Percentiles rank a stretch among this genome's conserved stretches.
Evolutionary conservation across 768 basidiomycete genomes (phyloP).

Genomic region (Suillus americanus): DNA sequence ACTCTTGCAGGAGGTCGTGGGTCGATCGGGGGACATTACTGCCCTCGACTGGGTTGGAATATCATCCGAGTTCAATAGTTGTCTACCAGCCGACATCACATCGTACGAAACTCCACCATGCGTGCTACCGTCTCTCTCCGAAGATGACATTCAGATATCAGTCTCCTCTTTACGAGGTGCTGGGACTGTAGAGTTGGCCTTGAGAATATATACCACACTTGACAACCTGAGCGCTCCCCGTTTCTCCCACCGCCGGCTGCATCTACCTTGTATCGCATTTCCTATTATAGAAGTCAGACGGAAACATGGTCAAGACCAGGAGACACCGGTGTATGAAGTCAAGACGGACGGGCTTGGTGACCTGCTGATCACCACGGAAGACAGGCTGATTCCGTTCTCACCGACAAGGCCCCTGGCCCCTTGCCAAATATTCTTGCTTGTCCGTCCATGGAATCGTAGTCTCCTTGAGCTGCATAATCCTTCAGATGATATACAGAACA

Average conservation of each 20-base stretch:
- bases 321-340: background rate
- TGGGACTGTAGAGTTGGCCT: background rate
- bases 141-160: background rate
- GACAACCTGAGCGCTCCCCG: background rate
- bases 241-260: background rate
- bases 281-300: background rate
- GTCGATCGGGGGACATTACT: conserved; percentile 1
- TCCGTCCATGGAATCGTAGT: background rate
- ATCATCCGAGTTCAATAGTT: background rate
- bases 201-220: background rate
- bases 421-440: background rate
- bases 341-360: background rate
- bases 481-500: background rate
- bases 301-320: background rate
- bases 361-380: background rate
- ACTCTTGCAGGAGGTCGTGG: conserved; percentile 3
- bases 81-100: background rate
- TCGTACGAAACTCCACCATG: background rate
- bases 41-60: conserved; percentile 1
- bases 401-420: background rate
- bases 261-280: background rate
- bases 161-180: background rate
- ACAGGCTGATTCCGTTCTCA: background rate
- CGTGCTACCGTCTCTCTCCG: background rate
- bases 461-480: background rate